phyloP scores from a whole-genome alignment of 352 stramenopile species.

The Phytophthora fragariae region DNA sequence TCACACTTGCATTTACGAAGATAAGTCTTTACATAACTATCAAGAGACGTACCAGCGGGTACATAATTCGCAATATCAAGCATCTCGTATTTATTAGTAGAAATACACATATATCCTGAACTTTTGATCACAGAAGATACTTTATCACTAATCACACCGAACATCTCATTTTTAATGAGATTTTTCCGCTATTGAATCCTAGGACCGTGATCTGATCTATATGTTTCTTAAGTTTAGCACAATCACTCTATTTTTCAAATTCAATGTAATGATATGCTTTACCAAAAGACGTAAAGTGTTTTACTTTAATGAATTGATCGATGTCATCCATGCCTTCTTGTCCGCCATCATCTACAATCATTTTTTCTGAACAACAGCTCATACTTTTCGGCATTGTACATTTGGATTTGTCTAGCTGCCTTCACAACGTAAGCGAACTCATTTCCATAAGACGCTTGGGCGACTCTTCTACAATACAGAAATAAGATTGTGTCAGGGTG shows the following conservation, averaged over 20 bases:
- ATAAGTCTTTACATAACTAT: slow-evolving; percentile 32
- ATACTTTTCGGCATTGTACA: slow-evolving; percentile 7
- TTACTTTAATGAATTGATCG: not conserved
- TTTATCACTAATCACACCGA: not conserved
- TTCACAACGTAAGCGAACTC: slow-evolving; percentile 3
- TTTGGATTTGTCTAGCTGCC: not conserved
- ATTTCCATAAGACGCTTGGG: not conserved
- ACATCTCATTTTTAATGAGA: slow-evolving; percentile 41
- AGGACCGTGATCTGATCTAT: slow-evolving; percentile 18
- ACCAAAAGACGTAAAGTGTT: not conserved
- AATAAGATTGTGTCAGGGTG: not conserved
- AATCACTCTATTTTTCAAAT: slow-evolving; percentile 1
- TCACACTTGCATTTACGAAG: slow-evolving; percentile 38
- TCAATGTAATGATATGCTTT: not conserved
- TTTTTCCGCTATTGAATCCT: slow-evolving; percentile 44
- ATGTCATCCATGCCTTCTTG: no score
- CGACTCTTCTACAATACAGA: not conserved
- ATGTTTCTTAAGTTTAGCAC: not conserved
- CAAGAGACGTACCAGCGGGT: not conserved
- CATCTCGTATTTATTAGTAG: no score
- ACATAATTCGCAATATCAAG: slow-evolving; percentile 7
- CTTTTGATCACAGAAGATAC: not conserved
- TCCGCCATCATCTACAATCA: slow-evolving; percentile 5
- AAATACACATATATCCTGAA: slow-evolving; percentile 14
- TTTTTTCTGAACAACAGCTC: slow-evolving; percentile 3